These are phyloP conservation scores for Penicillium hesseltinei DNA, from an alignment of 2,329 filamentous ascomycete genomes.

Conservation along the genomic window DNA sequence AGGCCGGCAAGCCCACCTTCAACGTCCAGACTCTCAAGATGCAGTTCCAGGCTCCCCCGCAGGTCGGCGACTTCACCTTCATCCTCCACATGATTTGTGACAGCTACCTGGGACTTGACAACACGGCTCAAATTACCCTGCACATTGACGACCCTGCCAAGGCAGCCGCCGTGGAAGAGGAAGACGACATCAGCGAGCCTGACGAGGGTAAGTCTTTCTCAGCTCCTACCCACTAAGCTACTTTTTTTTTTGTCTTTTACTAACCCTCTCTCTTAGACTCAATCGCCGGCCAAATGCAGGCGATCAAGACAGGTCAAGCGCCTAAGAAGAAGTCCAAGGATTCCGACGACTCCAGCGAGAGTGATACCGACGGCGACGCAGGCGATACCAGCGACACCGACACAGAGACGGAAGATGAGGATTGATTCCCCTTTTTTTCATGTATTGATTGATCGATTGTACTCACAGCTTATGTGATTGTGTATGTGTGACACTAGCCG, in stretches of 20 bases:
- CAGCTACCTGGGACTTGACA: constrained; percentile 91
- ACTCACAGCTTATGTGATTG: constrained; percentile 21
- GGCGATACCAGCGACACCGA: constrained; percentile 58
- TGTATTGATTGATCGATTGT: constrained; percentile 24
- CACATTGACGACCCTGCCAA: constrained; percentile 86
- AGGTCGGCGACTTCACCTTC: constrained; percentile 90
- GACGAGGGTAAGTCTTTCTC: constrained; percentile 75
- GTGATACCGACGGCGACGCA: constrained; percentile 63
- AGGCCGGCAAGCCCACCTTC: constrained; percentile 81
- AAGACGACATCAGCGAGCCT: constrained; percentile 96
- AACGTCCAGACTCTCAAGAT: constrained; percentile 95
- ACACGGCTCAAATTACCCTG: constrained; percentile 84
- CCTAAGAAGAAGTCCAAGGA: constrained; percentile 56
- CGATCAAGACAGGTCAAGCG: constrained; percentile 68
- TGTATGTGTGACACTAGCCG: constrained; percentile 12
- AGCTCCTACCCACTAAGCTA: neutral
- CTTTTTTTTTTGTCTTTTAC: constrained; percentile 5
- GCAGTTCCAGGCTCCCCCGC: constrained; percentile 91
- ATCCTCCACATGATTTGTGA: constrained; percentile 92
- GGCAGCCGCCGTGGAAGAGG: constrained; percentile 73
- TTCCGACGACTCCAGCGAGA: constrained; percentile 61
- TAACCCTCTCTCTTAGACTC: constrained; percentile 60
- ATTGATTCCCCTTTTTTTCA: constrained; percentile 38
- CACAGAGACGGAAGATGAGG: constrained; percentile 77
- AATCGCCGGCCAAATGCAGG: constrained; percentile 85